Evolutionary conservation across 495 filamentous ascomycete species (phyloP), one percentile per base, ranked within the genome.

Genomic region (Xeromyces bisporus): DNA sequence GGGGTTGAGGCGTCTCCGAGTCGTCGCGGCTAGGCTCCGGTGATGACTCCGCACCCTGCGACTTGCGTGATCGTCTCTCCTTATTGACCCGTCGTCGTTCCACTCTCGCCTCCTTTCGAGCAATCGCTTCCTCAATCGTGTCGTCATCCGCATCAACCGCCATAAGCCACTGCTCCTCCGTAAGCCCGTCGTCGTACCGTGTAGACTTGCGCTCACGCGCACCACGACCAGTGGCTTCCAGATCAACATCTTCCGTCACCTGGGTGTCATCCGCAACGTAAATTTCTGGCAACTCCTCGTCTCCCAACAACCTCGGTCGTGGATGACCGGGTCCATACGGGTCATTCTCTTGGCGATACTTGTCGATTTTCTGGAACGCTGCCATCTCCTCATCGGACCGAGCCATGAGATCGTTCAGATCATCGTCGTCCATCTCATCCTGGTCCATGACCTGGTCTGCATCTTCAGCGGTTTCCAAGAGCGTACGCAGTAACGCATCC

Each of bases 111-210:
- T 77, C 67, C 44, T 93, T 94, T 16, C 87, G 68, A 26, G 83
- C 84, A 16, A 91, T 82, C 8, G 87, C 89, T 34, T 81, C 85
- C 49, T 97, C 89, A 29, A 93, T 81, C 0, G 71, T 75, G 39
- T 96, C 91, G 7, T 97, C 89, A 33, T 94, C 85, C 35, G 91
- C 81, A 47, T 96, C 89, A 21, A 97, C 84, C 33, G 89, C 87
- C 49, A 69, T 64, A 18, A 80, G 50, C 89, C 89, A 97, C 56
- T 97, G 91, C 56, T 96, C 89, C 51, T 96, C 91, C 2, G 89
- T 93, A 25, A 97, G 75, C 16, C 91, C 89, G 45, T 97, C 89
- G 50, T 97, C 89, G 50, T 97, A 97, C 49, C 80, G 80, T 36
- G 93, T 84, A 32, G 80, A 67, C 45, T 81, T 94, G 42, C 89